phyloP scores from a whole-genome alignment of 805 yeast genomes.

The Lachancea sp. region DNA sequence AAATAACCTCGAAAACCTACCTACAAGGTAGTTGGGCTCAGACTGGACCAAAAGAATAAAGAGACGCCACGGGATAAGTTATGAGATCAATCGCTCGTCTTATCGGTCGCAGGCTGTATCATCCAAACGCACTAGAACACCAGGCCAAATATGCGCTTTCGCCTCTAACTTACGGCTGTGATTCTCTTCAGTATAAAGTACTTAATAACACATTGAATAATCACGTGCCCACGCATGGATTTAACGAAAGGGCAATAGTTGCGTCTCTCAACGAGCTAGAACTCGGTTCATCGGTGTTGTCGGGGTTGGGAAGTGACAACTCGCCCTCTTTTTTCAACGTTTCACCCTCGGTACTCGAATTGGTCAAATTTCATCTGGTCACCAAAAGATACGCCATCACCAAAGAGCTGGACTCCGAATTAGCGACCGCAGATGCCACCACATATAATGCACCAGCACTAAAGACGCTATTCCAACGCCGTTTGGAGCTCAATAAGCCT shows the following conservation, averaged over 20 bases:
- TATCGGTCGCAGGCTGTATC: conserved; percentile 19
- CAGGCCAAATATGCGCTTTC: conserved; percentile 14
- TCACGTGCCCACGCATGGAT: conserved; percentile 29
- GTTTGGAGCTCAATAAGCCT: conserved; percentile 42
- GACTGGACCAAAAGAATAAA: no score
- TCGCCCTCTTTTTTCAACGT: conserved; percentile 29
- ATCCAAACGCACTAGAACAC: conserved; percentile 23
- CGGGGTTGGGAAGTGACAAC: conserved; percentile 28
- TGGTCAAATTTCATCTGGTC: conserved; percentile 51
- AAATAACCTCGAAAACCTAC: neutral
- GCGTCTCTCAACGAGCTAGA: conserved; percentile 25
- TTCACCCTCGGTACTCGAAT: conserved; percentile 36
- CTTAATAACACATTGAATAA: conserved; percentile 23
- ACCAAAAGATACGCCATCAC: conserved; percentile 42
- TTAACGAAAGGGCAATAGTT: conserved; percentile 28
- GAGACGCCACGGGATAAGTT: no score
- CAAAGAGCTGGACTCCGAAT: conserved; percentile 27
- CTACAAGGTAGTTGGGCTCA: conserved; percentile 1
- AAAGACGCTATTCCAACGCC: conserved; percentile 39
- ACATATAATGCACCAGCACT: conserved; percentile 30
- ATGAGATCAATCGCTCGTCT: neutral
- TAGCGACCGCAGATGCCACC: conserved; percentile 5
- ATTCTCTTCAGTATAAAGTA: conserved; percentile 25
- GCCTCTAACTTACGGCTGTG: conserved; percentile 24
- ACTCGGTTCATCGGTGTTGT: conserved; percentile 22